A percentile compares a stretch with the other conserved stretches of the same genome.
phyloP scores from a whole-genome alignment of 768 basidiomycete species.

The Suillus tomentosus region DNA sequence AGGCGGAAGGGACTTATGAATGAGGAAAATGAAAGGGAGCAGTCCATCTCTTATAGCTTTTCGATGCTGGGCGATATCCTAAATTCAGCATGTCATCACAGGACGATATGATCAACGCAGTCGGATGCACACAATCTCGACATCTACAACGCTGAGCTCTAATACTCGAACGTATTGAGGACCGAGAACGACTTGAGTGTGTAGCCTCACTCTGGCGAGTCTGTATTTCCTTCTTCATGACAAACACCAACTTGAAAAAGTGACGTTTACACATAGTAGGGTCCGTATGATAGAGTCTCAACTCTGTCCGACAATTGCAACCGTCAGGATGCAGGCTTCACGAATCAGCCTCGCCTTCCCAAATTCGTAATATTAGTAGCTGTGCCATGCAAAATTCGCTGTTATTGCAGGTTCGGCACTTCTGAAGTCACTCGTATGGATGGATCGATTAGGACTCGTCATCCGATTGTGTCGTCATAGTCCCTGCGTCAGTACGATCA shows the following conservation, averaged over 20 bases:
- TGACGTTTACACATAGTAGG: neutral
- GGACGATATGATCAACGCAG: no score
- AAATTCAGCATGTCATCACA: no score
- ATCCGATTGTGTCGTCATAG: neutral
- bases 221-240: neutral
- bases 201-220: neutral
- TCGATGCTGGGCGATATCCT: no score
- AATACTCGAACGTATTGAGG: no score
- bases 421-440: neutral
- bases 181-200: no score
- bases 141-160: constrained; percentile 26
- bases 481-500: neutral
- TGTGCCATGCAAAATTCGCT: neutral
- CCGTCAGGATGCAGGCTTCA: neutral
- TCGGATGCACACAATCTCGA: neutral
- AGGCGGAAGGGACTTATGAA: no score
- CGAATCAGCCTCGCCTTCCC: neutral
- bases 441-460: neutral
- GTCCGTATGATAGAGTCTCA: neutral
- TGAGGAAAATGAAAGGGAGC: no score
- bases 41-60: no score
- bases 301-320: neutral
- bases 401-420: neutral
- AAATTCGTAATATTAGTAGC: neutral
- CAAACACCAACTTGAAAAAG: neutral